phyloP scores from a whole-genome alignment of 2,329 filamentous ascomycete species.

The Eurotiales sp. region DNA sequence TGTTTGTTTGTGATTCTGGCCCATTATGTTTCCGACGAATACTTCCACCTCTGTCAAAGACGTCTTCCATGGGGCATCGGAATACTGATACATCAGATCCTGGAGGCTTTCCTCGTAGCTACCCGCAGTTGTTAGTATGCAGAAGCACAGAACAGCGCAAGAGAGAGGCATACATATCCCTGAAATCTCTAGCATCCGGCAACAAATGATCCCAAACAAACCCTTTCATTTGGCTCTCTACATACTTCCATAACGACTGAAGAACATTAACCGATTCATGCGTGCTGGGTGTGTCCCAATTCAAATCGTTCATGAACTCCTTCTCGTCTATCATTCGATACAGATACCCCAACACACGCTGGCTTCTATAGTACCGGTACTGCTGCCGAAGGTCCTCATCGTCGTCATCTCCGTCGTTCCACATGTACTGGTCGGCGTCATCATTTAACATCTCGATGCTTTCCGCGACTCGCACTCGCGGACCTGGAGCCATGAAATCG shows the following conservation, averaged over 20 bases:
- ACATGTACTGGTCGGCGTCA: conserved; percentile 12
- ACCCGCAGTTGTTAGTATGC: neutral
- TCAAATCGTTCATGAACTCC: conserved; percentile 44
- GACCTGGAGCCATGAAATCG: conserved; percentile 24
- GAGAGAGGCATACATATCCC: conserved; percentile 21
- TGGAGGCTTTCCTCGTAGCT: conserved; percentile 49
- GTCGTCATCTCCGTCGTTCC: conserved; percentile 42
- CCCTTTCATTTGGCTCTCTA: conserved; percentile 21
- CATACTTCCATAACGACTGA: conserved; percentile 1
- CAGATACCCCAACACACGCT: conserved; percentile 65
- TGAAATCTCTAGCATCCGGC: conserved; percentile 15
- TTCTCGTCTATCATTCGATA: conserved; percentile 71
- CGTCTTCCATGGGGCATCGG: conserved; percentile 45
- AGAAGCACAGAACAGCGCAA: conserved; percentile 13
- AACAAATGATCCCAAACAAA: conserved; percentile 24
- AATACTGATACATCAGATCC: conserved; percentile 35
- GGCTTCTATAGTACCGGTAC: conserved; percentile 61
- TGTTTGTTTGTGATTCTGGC: conserved; percentile 21
- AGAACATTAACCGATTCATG: conserved; percentile 1
- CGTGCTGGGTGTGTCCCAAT: neutral
- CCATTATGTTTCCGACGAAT: conserved; percentile 56
- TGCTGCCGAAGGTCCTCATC: conserved; percentile 23
- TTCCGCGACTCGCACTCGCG: conserved; percentile 17
- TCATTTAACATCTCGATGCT: conserved; percentile 16
- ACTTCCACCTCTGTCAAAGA: conserved; percentile 51